Percentiles rank a stretch among this genome's conserved stretches.
These are phyloP conservation scores for Aureobasidium subglaciale DNA, from an alignment of 2,329 filamentous ascomycete species.

Conservation along the genomic window DNA sequence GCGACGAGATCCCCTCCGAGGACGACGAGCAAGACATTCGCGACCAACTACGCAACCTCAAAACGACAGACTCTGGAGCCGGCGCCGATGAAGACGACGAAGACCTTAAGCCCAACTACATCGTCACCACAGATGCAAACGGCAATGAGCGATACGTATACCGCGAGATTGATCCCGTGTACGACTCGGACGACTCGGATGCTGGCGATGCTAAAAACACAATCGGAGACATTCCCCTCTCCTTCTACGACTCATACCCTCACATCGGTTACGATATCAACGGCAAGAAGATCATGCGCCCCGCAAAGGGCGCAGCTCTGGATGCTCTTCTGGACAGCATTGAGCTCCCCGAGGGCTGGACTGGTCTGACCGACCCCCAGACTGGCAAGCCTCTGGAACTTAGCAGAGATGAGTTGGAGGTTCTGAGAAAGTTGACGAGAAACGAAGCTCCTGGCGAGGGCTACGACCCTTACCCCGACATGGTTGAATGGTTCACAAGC, in stretches of 20 bases:
- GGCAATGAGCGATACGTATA: slow-evolving; percentile 88
- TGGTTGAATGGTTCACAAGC: slow-evolving; percentile 88
- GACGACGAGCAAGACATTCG: slow-evolving; percentile 37
- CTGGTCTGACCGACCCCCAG: slow-evolving; percentile 83
- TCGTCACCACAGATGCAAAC: slow-evolving; percentile 72
- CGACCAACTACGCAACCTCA: slow-evolving; percentile 37
- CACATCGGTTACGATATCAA: slow-evolving; percentile 99
- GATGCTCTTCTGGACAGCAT: slow-evolving; percentile 94
- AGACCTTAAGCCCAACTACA: slow-evolving; percentile 44
- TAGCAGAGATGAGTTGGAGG: slow-evolving; percentile 78
- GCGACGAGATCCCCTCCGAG: slow-evolving; percentile 35
- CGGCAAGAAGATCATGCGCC: slow-evolving; percentile 94
- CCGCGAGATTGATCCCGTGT: slow-evolving; percentile 85
- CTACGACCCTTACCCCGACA: slow-evolving; percentile 89
- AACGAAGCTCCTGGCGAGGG: slow-evolving; percentile 82
- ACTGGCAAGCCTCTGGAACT: slow-evolving; percentile 90
- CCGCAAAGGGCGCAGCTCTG: slow-evolving; percentile 85
- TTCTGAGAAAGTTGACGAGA: slow-evolving; percentile 80
- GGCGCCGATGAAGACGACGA: slow-evolving; percentile 21
- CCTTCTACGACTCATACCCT: slow-evolving; percentile 95
- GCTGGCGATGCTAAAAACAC: slow-evolving; percentile 74
- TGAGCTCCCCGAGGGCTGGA: slow-evolving; percentile 95
- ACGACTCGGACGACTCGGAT: slow-evolving; percentile 93
- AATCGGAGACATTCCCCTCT: slow-evolving; percentile 87
- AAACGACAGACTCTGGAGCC: slow-evolving; percentile 23